phyloP scores from a whole-genome alignment of 2,329 filamentous ascomycete species.

The Scytalidium sp. region DNA sequence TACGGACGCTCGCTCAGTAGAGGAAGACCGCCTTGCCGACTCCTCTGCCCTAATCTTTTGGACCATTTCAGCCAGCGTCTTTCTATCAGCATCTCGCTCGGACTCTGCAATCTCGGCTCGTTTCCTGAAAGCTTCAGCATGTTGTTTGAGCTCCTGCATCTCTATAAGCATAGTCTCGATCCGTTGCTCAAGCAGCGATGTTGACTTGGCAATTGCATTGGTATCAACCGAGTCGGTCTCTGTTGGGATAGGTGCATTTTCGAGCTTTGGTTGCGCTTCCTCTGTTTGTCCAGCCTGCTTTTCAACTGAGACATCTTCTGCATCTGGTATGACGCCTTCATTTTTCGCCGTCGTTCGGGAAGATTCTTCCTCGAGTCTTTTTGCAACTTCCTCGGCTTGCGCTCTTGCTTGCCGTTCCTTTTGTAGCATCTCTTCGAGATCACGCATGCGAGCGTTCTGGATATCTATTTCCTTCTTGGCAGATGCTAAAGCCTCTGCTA shows the following conservation, averaged over 20 bases:
- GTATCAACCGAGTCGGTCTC: constrained; percentile 15
- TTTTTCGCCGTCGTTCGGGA: constrained; percentile 36
- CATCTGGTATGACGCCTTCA: constrained; percentile 33
- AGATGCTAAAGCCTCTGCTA: constrained; percentile 80
- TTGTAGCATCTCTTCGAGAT: constrained; percentile 74
- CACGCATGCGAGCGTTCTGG: constrained; percentile 76
- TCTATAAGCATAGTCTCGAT: constrained; percentile 75
- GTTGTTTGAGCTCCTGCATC: constrained; percentile 76
- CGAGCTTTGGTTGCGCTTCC: constrained; percentile 24
- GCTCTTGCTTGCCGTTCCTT: constrained; percentile 81
- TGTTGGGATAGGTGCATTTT: constrained; percentile 29
- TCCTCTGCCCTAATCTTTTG: constrained; percentile 72
- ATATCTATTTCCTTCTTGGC: constrained; percentile 84
- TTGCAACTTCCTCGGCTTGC: constrained; percentile 78
- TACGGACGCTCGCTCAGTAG: constrained; percentile 17
- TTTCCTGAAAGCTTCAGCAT: constrained; percentile 74
- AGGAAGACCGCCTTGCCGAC: constrained; percentile 36
- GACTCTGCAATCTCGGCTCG: constrained; percentile 79
- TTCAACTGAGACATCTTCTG: constrained; percentile 39
- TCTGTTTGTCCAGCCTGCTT: constrained; percentile 42
- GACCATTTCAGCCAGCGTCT: constrained; percentile 84
- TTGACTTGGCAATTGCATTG: constrained; percentile 33
- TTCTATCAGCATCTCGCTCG: constrained; percentile 69
- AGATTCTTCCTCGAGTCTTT: constrained; percentile 63
- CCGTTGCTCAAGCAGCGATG: constrained; percentile 60